A percentile compares a stretch with the other conserved stretches of the same genome.
phyloP scores from a whole-genome alignment of 2,329 filamentous ascomycete species.

The Pezicula radicicola region DNA sequence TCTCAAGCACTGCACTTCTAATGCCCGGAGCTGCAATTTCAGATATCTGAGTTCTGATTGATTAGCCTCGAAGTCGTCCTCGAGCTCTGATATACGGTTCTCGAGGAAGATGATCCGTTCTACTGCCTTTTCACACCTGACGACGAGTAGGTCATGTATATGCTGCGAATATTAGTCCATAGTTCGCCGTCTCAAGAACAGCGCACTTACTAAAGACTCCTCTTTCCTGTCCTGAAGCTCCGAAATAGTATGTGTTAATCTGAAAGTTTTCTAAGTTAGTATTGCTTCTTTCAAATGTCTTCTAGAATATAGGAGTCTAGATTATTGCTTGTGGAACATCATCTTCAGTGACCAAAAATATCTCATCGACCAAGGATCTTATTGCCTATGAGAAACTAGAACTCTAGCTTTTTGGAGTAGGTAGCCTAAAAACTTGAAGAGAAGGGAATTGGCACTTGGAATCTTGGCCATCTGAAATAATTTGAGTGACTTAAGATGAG shows the following conservation, averaged over 20 bases:
- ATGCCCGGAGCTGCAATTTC: slow-evolving; percentile 58
- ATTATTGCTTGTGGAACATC: too few species aligned
- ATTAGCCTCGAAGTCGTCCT: slow-evolving; percentile 51
- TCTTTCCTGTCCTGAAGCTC: slow-evolving; percentile 54
- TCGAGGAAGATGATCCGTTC: slow-evolving; percentile 59
- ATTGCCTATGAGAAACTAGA: too few species aligned
- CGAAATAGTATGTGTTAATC: slow-evolving; percentile 43
- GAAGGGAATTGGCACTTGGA: too few species aligned
- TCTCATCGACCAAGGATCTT: too few species aligned
- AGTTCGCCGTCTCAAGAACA: background rate
- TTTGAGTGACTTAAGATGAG: too few species aligned
- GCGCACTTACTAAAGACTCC: slow-evolving; percentile 50
- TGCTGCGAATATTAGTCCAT: slow-evolving; percentile 37
- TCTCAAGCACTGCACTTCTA: slow-evolving; percentile 54
- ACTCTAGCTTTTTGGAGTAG: too few species aligned
- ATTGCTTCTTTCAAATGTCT: too few species aligned
- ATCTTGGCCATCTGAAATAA: too few species aligned
- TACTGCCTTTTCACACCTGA: slow-evolving; percentile 53
- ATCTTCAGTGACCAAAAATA: too few species aligned
- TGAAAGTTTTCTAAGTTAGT: too few species aligned
- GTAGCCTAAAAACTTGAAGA: too few species aligned
- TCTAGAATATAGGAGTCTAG: too few species aligned
- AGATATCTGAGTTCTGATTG: slow-evolving; percentile 60
- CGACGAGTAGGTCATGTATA: slow-evolving; percentile 58
- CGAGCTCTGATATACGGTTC: slow-evolving; percentile 55